Conservation (phyloP, 73 alveolate genomes). For the Paramecium biaurelia region DNA sequence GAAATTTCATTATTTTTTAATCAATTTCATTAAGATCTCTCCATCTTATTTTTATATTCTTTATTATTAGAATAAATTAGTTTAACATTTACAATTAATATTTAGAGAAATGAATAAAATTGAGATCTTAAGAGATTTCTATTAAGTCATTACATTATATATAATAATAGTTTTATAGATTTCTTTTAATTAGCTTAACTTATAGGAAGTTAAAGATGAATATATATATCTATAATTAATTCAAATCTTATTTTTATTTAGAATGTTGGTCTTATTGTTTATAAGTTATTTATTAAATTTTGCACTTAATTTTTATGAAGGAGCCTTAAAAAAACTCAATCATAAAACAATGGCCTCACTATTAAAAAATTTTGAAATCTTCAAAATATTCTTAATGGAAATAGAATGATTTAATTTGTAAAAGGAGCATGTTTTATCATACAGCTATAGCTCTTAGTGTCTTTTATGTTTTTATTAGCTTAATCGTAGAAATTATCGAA, state of each 20-base stretch:
- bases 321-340: not conserved
- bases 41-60: not conserved
- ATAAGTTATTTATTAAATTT: not conserved
- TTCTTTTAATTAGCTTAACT: not conserved
- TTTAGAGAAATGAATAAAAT: not conserved
- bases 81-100: not conserved
- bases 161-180: not conserved
- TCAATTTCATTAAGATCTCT: not conserved
- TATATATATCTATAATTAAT: not conserved
- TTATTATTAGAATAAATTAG: not conserved
- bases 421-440: not conserved
- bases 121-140: not conserved
- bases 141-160: not conserved
- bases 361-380: not conserved
- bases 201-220: not conserved
- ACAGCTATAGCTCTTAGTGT: not conserved
- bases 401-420: not conserved
- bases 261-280: not conserved
- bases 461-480: not conserved
- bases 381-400: slow-evolving; percentile 22
- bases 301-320: not conserved
- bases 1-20: not conserved
- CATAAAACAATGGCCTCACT: not conserved
- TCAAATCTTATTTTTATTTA: not conserved
- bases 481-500: not conserved